Percentiles rank a stretch among this genome's conserved stretches.
phyloP scores from a whole-genome alignment of 169 alveolate genomes.

The Eimeria acervulina region DNA sequence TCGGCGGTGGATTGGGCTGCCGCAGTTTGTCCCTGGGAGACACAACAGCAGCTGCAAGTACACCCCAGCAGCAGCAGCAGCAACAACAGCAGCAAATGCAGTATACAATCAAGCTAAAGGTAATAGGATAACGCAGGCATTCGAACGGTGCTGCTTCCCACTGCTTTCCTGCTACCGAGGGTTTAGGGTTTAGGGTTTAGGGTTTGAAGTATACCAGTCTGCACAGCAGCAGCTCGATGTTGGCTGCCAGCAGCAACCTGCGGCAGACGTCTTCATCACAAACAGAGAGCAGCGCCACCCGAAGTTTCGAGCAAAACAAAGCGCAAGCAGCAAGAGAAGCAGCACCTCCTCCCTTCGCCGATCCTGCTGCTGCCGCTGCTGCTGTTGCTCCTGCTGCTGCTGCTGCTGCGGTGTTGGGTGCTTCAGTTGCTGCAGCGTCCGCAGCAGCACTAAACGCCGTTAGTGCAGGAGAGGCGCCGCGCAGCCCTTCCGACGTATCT shows the following conservation, averaged over 20 bases:
- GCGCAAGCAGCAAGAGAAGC: constrained; percentile 74
- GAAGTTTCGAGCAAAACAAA: constrained; percentile 40
- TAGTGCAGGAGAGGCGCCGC: constrained; percentile 20
- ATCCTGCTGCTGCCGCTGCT: too few relatives aligned
- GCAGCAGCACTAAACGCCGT: background rate
- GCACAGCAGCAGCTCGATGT: constrained; percentile 58
- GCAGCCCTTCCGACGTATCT: background rate
- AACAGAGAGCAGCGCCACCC: constrained; percentile 46
- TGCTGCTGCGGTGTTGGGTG: background rate
- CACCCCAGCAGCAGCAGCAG: constrained; percentile 12
- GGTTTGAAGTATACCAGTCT: constrained; percentile 58
- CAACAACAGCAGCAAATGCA: too few relatives aligned
- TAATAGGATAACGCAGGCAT: background rate
- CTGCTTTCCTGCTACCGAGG: too few relatives aligned
- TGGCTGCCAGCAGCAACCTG: constrained; percentile 66
- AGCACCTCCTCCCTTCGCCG: background rate
- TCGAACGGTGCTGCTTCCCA: too few relatives aligned
- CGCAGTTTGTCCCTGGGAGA: constrained; percentile 5
- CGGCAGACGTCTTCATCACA: constrained; percentile 66
- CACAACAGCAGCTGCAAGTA: constrained; percentile 47
- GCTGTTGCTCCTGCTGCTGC: too few relatives aligned
- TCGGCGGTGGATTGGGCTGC: constrained; percentile 4
- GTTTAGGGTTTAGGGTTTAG: constrained; percentile 32
- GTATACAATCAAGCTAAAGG: background rate
- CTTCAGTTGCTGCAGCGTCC: background rate